Evolutionary conservation across 345 rosid species (phyloP).

Genomic region (Capsella bursapastoris): DNA sequence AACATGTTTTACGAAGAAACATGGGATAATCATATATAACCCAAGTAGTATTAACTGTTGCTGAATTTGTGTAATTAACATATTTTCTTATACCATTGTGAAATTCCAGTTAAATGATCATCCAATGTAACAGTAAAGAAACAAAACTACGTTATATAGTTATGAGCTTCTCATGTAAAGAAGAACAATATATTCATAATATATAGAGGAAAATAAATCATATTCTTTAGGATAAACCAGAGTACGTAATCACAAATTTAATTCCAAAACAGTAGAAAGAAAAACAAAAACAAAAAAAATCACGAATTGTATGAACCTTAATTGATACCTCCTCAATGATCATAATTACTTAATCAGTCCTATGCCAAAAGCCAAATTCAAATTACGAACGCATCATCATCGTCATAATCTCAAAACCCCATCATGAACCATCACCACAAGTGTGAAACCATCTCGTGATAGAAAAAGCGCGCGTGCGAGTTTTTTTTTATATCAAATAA

Average conservation of each 20-base stretch:
- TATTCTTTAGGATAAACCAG: conserved; percentile 24
- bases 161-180: background rate
- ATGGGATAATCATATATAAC: background rate
- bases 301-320: conserved; percentile 4
- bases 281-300: background rate
- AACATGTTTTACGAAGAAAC: conserved; percentile 6
- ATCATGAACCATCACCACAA: conserved; percentile 46
- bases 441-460: conserved; percentile 50
- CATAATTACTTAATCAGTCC: conserved; percentile 32
- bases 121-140: conserved; percentile 31
- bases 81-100: background rate
- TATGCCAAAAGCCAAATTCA: conserved; percentile 38
- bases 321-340: conserved; percentile 8
- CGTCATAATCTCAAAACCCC: conserved; percentile 36
- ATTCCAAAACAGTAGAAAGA: background rate
- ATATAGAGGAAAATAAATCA: background rate
- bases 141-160: background rate
- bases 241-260: conserved; percentile 35
- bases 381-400: conserved; percentile 36
- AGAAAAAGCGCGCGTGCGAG: conserved; percentile 23
- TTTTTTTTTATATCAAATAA: background rate
- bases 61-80: background rate
- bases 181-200: conserved; percentile 1
- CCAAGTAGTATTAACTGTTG: no score
- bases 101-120: background rate